A percentile compares a stretch with the other conserved stretches of the same genome.
These are phyloP conservation scores for Fagopyrum homotropicum DNA, from an alignment of 148 eudicot genomes.

Conservation along the genomic window DNA sequence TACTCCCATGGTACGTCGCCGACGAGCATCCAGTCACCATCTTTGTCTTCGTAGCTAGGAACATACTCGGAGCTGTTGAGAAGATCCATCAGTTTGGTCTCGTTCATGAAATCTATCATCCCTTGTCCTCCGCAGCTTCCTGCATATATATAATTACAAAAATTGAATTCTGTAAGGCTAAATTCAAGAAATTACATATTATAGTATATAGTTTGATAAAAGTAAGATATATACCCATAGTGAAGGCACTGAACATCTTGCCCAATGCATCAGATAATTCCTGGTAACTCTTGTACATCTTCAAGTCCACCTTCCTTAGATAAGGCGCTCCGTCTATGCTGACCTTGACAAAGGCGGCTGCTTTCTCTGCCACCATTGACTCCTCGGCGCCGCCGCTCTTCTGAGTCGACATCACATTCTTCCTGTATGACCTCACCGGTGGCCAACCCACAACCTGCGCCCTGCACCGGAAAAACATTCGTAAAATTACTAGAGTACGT, in stretches of 20 bases:
- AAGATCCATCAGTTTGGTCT: constrained; percentile 61
- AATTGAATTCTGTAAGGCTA: background rate
- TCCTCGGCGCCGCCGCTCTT: constrained; percentile 15
- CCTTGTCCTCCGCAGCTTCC: constrained; percentile 59
- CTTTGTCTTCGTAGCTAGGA: constrained; percentile 68
- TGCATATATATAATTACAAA: constrained; percentile 11
- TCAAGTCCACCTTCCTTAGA: constrained; percentile 57
- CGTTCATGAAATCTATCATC: constrained; percentile 70
- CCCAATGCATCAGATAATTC: constrained; percentile 55
- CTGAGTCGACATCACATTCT: constrained; percentile 30
- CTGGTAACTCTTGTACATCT: constrained; percentile 50
- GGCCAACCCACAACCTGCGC: constrained; percentile 61
- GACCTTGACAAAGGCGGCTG: constrained; percentile 47
- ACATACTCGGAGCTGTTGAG: constrained; percentile 62
- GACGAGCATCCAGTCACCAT: constrained; percentile 79
- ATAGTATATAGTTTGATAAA: background rate
- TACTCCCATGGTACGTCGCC: constrained; percentile 85
- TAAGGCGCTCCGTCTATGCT: constrained; percentile 66
- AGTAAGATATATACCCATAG: constrained; percentile 27
- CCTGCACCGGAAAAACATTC: constrained; percentile 14
- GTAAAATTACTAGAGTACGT: no score
- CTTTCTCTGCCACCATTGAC: background rate
- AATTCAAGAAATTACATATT: background rate
- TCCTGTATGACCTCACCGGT: constrained; percentile 43
- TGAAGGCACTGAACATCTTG: constrained; percentile 64